A percentile compares a stretch with the other conserved stretches of the same genome.
Conservation (phyloP, 2,329 filamentous ascomycete species). For the Stachybotrys chartarum region DNA sequence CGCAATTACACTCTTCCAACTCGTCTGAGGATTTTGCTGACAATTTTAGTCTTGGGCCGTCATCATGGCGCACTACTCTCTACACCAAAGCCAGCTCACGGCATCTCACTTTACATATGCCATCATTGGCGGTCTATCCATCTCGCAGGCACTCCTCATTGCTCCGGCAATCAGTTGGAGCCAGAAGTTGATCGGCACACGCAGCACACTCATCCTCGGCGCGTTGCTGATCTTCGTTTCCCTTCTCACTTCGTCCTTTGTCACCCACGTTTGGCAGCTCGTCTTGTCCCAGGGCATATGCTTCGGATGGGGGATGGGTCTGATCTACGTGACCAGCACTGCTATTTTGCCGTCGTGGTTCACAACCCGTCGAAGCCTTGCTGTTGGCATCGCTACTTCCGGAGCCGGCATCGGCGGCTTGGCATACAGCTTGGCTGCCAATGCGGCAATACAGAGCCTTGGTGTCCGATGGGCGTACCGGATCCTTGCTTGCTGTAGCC, state of each 20-base stretch:
- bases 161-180: conserved; percentile 30
- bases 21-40: background rate
- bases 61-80: conserved; percentile 49
- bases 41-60: conserved; percentile 38
- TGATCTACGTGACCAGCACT: conserved; percentile 48
- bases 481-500: conserved; percentile 39
- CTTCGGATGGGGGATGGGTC: conserved; percentile 55
- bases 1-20: background rate
- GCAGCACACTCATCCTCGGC: conserved; percentile 38
- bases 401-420: conserved; percentile 37
- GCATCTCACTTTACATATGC: conserved; percentile 1
- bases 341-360: conserved; percentile 57
- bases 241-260: conserved; percentile 47
- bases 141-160: conserved; percentile 13
- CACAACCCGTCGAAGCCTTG: conserved; percentile 43
- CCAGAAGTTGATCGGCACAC: conserved; percentile 20
- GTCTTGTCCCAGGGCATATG: conserved; percentile 52
- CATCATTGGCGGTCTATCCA: conserved; percentile 1
- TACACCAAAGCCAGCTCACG: background rate
- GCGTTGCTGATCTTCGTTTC: conserved; percentile 42
- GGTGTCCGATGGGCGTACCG: conserved; percentile 50
- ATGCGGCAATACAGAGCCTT: conserved; percentile 47
- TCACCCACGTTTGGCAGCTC: conserved; percentile 49
- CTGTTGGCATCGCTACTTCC: conserved; percentile 47
- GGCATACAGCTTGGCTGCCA: conserved; percentile 13